A percentile compares a stretch with the other conserved stretches of the same genome.
Conservation (phyloP, 2,329 filamentous ascomycete species). For the Alternaria arborescens region DNA sequence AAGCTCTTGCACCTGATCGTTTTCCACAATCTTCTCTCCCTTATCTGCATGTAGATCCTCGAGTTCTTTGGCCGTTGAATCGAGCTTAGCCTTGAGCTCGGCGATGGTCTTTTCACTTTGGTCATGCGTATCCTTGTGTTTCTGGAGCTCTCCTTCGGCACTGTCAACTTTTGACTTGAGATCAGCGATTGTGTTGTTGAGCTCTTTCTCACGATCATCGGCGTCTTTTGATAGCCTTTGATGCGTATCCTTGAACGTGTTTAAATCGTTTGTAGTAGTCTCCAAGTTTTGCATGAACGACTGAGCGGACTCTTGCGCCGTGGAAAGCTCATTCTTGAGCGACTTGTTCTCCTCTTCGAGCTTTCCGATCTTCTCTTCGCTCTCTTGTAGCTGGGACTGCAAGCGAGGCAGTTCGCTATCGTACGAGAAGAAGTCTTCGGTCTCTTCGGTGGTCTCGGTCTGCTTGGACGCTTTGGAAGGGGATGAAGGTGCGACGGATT, state of each 20-base stretch:
- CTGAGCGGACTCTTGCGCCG: constrained; percentile 71
- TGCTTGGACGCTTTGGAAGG: constrained; percentile 39
- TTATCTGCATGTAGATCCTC: constrained; percentile 55
- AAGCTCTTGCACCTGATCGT: constrained; percentile 39
- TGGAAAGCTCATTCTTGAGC: constrained; percentile 74
- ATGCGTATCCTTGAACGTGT: constrained; percentile 62
- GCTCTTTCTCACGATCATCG: constrained; percentile 39
- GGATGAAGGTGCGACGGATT: constrained; percentile 38
- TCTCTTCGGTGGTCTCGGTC: constrained; percentile 46
- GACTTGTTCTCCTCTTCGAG: constrained; percentile 74
- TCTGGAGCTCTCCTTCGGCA: constrained; percentile 58
- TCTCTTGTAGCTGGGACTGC: constrained; percentile 76
- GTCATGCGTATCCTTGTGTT: constrained; percentile 52
- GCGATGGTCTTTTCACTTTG: constrained; percentile 54
- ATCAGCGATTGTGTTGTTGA: constrained; percentile 38
- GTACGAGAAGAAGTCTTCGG: constrained; percentile 89
- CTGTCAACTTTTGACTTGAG: constrained; percentile 43
- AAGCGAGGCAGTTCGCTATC: constrained; percentile 85
- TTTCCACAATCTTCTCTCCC: constrained; percentile 43
- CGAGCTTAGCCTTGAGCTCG: constrained; percentile 43
- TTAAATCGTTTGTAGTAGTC: constrained; percentile 70
- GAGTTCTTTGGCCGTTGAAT: constrained; percentile 56
- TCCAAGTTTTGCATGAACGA: constrained; percentile 67
- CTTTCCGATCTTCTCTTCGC: constrained; percentile 73
- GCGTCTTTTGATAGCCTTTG: constrained; percentile 52